Evolutionary conservation across 2,329 filamentous ascomycete species (phyloP).

Genomic region (Sporothrix euskadiensis): DNA sequence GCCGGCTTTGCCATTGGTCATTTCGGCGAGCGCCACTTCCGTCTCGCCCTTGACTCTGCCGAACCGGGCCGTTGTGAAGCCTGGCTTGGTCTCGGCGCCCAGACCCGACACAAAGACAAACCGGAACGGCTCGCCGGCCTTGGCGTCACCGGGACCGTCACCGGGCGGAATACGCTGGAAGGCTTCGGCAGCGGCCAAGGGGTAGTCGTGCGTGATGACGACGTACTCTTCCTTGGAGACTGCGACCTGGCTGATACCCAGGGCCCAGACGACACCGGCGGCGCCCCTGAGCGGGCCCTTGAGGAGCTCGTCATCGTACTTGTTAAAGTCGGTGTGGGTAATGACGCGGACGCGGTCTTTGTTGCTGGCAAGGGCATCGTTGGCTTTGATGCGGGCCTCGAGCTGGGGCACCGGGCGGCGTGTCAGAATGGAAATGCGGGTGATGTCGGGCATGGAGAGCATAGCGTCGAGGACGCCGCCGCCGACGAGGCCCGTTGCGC

Average conservation of each 20-base stretch:
- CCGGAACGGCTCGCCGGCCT: conserved; percentile 50
- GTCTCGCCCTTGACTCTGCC: conserved; percentile 67
- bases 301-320: conserved; percentile 60
- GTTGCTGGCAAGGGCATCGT: conserved; percentile 45
- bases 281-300: conserved; percentile 60
- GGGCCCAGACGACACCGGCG: conserved; percentile 70
- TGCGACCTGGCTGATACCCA: conserved; percentile 63
- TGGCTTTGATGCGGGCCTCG: conserved; percentile 46
- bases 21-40: conserved; percentile 58
- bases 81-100: conserved; percentile 60
- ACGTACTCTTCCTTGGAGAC: conserved; percentile 66
- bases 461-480: conserved; percentile 62
- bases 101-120: conserved; percentile 71
- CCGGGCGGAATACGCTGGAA: conserved; percentile 23
- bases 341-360: conserved; percentile 61
- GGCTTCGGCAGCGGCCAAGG: conserved; percentile 48
- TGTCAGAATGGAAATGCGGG: conserved; percentile 67
- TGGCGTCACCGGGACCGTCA: conserved; percentile 4
- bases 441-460: conserved; percentile 57
- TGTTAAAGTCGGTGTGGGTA: conserved; percentile 65
- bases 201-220: conserved; percentile 66
- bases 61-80: conserved; percentile 57
- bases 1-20: conserved; percentile 44
- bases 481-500: conserved; percentile 68
- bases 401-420: conserved; percentile 65